Evolutionary conservation across 805 yeast genomes (phyloP), one percentile per base, ranked within the genome.

Genomic region (Millerago galiae): DNA sequence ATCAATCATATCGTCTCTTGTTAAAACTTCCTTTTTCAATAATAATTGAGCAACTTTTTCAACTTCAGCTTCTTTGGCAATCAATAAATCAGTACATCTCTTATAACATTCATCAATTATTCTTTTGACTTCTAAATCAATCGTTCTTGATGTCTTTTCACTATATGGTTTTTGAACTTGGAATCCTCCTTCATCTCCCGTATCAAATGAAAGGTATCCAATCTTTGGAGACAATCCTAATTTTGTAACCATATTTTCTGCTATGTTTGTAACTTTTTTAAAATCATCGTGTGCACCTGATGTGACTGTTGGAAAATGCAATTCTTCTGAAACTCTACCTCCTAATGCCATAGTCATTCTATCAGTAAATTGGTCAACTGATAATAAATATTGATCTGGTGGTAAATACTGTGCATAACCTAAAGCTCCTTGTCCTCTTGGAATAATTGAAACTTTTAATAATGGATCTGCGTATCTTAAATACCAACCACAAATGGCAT

Each of bases 381-480:
- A 76, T 43, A 85, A 73, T 53, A 89, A 72, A 51, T 84, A 86
- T 54, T 83, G 83, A 62, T 90, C 97, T 25, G 89, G 86, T 14
- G 97, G 97, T 48, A 90, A 70, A 58, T 89, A 86, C 63, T 90
- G 96, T 4, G 97, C 96, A 61, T 90, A 89, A n/a, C 97, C 97
- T 43, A 89, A 69, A 12, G 96, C 95, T 39, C 95, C 96, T 62
- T 84, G 86, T 17, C 96, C 96, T 63, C 95, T 79, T 44, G 97
- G 97, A 48, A 89, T 86, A 52, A 89, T 89, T 16, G 95, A 83
- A n/a, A 89, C 96, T 63, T 89, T 89, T 45, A 90, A 75, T 46
- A 89, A 68, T 8, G 97, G 97, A 61, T 89, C 95, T 10, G 97
- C 96, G 66, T 68, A 79, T 65, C 80, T 76, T 58, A 89, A 71